Evolutionary conservation across 129 eudicot species (phyloP).

Genomic region (Centaurea solstitialis): DNA sequence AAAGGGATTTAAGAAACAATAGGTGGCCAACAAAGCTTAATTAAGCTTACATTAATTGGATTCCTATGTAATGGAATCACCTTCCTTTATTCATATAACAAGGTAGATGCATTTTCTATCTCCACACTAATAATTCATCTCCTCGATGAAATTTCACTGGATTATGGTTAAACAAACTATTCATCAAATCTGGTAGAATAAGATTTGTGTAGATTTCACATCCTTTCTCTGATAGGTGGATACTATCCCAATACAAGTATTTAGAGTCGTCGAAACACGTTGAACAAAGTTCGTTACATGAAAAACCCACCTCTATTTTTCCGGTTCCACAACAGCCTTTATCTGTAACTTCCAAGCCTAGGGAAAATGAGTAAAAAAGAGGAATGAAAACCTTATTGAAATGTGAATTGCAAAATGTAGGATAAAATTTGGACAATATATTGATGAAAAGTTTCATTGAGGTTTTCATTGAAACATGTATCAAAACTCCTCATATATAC

Average conservation of each 20-base stretch:
- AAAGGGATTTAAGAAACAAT: not conserved
- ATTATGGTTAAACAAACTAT: not conserved
- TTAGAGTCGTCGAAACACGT: constrained; percentile 3
- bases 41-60: not conserved
- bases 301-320: constrained; percentile 5
- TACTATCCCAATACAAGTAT: constrained; percentile 58
- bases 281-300: constrained; percentile 4
- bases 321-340: constrained; percentile 31
- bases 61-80: not conserved
- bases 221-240: constrained; percentile 54
- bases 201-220: constrained; percentile 13
- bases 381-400: not conserved
- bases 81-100: not conserved
- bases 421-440: not conserved
- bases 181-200: not conserved
- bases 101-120: not conserved
- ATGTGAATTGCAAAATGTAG: not conserved
- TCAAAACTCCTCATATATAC: not conserved
- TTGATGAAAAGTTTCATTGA: not conserved
- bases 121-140: not conserved
- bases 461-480: not conserved
- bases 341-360: constrained; percentile 27
- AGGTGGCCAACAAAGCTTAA: not conserved
- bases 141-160: not conserved
- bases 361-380: not conserved